phyloP scores from a whole-genome alignment of 2,329 filamentous ascomycete species.

The Arachnomyces sp. region DNA sequence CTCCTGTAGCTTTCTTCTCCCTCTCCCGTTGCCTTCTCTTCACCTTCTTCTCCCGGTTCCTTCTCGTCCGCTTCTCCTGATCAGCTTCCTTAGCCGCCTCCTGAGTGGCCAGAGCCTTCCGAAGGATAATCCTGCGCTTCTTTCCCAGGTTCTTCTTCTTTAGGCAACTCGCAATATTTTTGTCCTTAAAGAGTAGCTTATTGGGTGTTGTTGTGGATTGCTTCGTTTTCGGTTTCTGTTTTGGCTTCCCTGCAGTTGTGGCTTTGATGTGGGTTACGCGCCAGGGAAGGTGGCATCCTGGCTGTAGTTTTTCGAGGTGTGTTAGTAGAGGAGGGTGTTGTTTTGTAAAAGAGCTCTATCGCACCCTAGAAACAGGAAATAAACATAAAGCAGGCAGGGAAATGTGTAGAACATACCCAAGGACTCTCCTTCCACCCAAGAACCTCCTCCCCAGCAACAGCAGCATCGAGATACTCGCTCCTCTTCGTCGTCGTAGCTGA shows the following conservation, averaged over 20 bases:
- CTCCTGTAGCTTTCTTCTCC: constrained; percentile 12
- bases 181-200: constrained; percentile 3
- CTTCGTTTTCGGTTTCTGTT: constrained; percentile 17
- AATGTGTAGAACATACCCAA: constrained; percentile 25
- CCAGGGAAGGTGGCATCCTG: constrained; percentile 36
- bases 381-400: not conserved
- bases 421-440: constrained; percentile 17
- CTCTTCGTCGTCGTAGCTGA: constrained; percentile 8
- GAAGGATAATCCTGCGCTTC: constrained; percentile 34
- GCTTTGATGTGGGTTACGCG: constrained; percentile 31
- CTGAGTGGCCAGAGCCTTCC: constrained; percentile 25
- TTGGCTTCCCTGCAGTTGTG: constrained; percentile 19
- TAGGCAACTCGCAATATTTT: constrained; percentile 17
- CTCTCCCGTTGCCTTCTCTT: constrained; percentile 14
- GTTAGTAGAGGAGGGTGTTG: not conserved
- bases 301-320: constrained; percentile 15
- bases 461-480: constrained; percentile 29
- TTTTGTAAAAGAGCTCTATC: not conserved
- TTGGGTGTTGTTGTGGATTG: constrained; percentile 12
- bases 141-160: constrained; percentile 35
- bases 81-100: constrained; percentile 17
- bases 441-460: constrained; percentile 28
- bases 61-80: constrained; percentile 13
- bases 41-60: constrained; percentile 16
- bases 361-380: too few species aligned